These are phyloP conservation scores for Boletus rubropictus DNA, from an alignment of 768 basidiomycete species.

Conservation along the genomic window DNA sequence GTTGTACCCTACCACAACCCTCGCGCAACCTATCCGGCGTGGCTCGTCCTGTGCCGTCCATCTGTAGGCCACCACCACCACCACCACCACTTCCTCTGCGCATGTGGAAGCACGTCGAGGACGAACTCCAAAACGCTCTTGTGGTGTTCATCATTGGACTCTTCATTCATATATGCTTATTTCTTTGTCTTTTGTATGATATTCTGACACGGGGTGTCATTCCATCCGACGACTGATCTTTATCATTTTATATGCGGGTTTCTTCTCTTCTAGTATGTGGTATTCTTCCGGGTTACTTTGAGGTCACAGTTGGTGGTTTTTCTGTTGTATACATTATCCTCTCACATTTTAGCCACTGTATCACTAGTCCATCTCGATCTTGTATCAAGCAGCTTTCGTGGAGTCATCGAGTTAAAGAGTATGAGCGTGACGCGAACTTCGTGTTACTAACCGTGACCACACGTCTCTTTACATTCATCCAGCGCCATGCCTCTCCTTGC, in stretches of 20 bases:
- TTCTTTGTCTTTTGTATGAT: slow-evolving; percentile 26
- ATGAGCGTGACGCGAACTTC: no score
- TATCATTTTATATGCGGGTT: background rate
- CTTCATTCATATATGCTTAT: slow-evolving; percentile 25
- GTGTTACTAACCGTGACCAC: no score
- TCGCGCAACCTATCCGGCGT: background rate
- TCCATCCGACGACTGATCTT: slow-evolving; percentile 23
- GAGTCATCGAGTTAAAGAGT: no score
- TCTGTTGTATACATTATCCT: background rate
- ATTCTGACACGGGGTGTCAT: slow-evolving; percentile 23
- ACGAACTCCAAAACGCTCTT: slow-evolving; percentile 28
- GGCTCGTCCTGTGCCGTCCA: background rate
- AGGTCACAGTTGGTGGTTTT: background rate
- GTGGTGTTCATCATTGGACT: slow-evolving; percentile 22
- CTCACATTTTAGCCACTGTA: slow-evolving; percentile 8
- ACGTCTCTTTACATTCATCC: background rate
- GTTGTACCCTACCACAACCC: slow-evolving; percentile 15
- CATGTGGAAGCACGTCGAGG: slow-evolving; percentile 17
- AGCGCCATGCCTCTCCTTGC: slow-evolving; percentile 17
- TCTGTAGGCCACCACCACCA: slow-evolving; percentile 3
- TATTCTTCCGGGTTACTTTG: background rate
- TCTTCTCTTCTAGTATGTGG: slow-evolving; percentile 8
- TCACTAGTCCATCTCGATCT: slow-evolving; percentile 2
- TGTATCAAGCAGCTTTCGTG: slow-evolving; percentile 3
- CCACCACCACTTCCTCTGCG: slow-evolving; percentile 11